These are phyloP conservation scores for Nicotiana sylvestris DNA, from an alignment of 257 asterid species.

Conservation along the genomic window DNA sequence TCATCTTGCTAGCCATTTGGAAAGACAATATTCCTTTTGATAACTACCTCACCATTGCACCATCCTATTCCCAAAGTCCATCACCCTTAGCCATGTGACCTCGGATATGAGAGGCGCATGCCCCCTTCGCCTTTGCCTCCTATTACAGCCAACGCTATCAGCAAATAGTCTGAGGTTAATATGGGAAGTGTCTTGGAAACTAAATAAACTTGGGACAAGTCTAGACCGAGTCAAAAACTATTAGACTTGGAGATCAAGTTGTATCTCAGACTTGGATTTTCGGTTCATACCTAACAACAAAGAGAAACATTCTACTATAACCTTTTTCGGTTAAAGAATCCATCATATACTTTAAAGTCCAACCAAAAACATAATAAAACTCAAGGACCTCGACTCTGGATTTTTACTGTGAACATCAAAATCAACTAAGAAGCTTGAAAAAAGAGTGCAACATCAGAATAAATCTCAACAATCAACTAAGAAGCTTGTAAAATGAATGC, in stretches of 20 bases:
- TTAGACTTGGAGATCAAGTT: background rate
- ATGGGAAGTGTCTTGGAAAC: background rate
- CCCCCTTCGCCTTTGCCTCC: background rate
- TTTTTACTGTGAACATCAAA: background rate
- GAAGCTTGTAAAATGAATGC: constrained; percentile 4
- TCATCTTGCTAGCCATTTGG: background rate
- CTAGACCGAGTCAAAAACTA: background rate
- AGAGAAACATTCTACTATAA: background rate
- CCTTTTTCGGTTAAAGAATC: background rate
- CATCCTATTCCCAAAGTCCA: background rate
- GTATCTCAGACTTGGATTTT: background rate
- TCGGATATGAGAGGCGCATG: background rate
- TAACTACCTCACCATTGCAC: background rate
- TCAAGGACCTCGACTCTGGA: background rate
- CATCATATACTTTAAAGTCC: background rate
- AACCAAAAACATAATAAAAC: background rate
- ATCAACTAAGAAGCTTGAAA: constrained; percentile 8
- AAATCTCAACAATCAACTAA: background rate
- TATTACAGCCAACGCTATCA: background rate
- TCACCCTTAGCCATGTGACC: background rate
- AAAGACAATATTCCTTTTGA: background rate
- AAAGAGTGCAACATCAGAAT: background rate
- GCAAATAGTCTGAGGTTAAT: background rate
- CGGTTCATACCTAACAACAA: background rate
- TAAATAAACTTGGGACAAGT: background rate